These are phyloP conservation scores for Plasmodium ovale DNA, from an alignment of 169 alveolate species.

Conservation along the genomic window DNA sequence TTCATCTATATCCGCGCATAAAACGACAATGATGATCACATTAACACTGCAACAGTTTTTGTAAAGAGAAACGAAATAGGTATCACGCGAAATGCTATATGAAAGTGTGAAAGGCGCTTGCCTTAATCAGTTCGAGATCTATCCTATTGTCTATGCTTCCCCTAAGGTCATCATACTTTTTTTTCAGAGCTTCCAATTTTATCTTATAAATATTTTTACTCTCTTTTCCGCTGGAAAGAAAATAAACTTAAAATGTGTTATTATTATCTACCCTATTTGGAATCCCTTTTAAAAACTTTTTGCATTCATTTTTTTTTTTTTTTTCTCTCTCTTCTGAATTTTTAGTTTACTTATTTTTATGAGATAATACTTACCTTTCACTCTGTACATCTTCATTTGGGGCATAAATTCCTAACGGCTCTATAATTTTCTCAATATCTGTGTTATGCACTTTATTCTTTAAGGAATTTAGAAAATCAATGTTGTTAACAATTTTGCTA, in stretches of 20 bases:
- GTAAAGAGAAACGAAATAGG: neutral
- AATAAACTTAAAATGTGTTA: neutral
- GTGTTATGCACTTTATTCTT: conserved; percentile 20
- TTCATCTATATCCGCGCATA: too few relatives aligned
- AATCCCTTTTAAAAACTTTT: too few relatives aligned
- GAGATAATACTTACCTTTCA: neutral
- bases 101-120: neutral
- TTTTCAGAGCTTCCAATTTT: conserved; percentile 31
- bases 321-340: neutral
- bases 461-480: conserved; percentile 33
- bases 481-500: conserved; percentile 21
- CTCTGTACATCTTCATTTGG: conserved; percentile 1
- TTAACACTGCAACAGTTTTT: too few relatives aligned
- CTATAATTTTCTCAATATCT: conserved; percentile 15
- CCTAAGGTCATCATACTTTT: conserved; percentile 41
- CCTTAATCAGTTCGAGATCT: conserved; percentile 52
- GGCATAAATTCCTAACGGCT: conserved; percentile 33
- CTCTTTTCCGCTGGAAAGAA: neutral
- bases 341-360: neutral
- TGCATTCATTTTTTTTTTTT: neutral
- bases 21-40: too few relatives aligned
- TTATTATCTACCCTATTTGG: neutral
- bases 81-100: neutral
- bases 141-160: conserved; percentile 39
- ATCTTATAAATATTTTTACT: conserved; percentile 16